Percentiles rank a stretch among this genome's conserved stretches.
Evolutionary conservation across 169 alveolate genomes (phyloP).

Genomic region (Eimeria maxima): DNA sequence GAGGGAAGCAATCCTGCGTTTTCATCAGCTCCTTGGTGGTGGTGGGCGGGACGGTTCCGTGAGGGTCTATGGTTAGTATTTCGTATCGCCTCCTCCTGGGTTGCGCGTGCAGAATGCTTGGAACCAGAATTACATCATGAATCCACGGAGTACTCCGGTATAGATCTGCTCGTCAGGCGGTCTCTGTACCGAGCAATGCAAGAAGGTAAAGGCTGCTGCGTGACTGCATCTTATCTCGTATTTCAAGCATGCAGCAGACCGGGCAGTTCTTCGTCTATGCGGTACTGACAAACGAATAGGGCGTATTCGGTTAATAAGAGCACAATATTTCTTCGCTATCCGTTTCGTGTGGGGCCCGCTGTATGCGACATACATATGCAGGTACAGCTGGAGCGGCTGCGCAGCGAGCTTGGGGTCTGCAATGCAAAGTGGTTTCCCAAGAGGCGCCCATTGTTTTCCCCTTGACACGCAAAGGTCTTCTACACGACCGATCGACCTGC

Average conservation of each 20-base stretch:
- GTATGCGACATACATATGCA: background rate
- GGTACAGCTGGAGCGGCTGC: constrained; percentile 71
- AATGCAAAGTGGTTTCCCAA: constrained; percentile 78
- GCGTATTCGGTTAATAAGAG: background rate
- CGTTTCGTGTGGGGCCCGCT: background rate
- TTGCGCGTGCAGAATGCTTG: constrained; percentile 69
- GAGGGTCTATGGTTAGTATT: background rate
- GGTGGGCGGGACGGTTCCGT: background rate
- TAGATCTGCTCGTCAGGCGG: constrained; percentile 75
- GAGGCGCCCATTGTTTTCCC: constrained; percentile 83
- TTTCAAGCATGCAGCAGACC: background rate
- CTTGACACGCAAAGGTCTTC: constrained; percentile 80
- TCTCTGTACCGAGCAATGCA: constrained; percentile 76
- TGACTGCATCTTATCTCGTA: background rate
- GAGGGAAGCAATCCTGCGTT: background rate
- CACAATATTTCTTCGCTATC: background rate
- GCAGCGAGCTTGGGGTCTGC: constrained; percentile 82
- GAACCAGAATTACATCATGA: constrained; percentile 68
- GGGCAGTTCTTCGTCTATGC: no score
- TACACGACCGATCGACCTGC: constrained; percentile 81
- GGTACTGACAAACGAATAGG: no score
- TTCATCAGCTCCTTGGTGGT: background rate
- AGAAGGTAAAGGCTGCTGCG: constrained; percentile 46
- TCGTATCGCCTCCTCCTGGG: background rate
- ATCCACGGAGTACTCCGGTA: constrained; percentile 75